Percentiles rank a stretch among this genome's conserved stretches.
Conservation (phyloP, 2,329 filamentous ascomycete species). For the Venturia nashicola region DNA sequence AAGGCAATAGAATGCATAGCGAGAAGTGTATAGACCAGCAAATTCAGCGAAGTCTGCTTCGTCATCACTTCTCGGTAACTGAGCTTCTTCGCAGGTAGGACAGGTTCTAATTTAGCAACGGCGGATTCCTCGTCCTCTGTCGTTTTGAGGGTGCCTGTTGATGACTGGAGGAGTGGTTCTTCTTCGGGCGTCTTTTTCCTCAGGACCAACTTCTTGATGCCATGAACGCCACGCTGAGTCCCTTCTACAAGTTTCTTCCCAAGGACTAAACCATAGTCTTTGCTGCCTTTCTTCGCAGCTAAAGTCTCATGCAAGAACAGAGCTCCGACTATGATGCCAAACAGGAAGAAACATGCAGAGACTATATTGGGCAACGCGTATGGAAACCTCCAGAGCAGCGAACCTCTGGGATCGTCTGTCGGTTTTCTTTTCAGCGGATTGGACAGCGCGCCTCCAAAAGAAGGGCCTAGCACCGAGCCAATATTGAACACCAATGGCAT, state of each 20-base stretch:
- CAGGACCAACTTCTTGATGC: not conserved
- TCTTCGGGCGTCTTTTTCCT: not conserved
- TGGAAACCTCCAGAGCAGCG: slow-evolving; percentile 64
- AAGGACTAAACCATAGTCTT: slow-evolving; percentile 64
- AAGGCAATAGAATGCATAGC: slow-evolving; percentile 74
- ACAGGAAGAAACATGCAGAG: slow-evolving; percentile 60
- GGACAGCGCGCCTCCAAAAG: slow-evolving; percentile 76
- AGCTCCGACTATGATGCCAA: slow-evolving; percentile 60
- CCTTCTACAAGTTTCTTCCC: slow-evolving; percentile 30
- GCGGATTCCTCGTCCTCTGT: not conserved
- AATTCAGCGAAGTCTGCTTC: slow-evolving; percentile 59
- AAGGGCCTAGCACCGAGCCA: slow-evolving; percentile 77
- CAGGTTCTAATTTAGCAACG: not conserved
- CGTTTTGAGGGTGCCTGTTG: not conserved
- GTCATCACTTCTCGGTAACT: slow-evolving; percentile 56
- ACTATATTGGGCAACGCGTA: slow-evolving; percentile 79
- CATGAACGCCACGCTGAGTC: not conserved
- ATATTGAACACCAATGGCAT: slow-evolving; percentile 90
- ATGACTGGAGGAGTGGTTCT: slow-evolving; percentile 4
- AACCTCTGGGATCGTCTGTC: slow-evolving; percentile 40
- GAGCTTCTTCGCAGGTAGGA: not conserved
- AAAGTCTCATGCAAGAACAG: slow-evolving; percentile 87
- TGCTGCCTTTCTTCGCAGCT: slow-evolving; percentile 51
- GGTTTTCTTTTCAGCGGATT: slow-evolving; percentile 68
- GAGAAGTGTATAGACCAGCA: slow-evolving; percentile 67